Percentiles rank a stretch among this genome's conserved stretches.
phyloP scores from a whole-genome alignment of 768 basidiomycete species.

The Tricholoma terreum region DNA sequence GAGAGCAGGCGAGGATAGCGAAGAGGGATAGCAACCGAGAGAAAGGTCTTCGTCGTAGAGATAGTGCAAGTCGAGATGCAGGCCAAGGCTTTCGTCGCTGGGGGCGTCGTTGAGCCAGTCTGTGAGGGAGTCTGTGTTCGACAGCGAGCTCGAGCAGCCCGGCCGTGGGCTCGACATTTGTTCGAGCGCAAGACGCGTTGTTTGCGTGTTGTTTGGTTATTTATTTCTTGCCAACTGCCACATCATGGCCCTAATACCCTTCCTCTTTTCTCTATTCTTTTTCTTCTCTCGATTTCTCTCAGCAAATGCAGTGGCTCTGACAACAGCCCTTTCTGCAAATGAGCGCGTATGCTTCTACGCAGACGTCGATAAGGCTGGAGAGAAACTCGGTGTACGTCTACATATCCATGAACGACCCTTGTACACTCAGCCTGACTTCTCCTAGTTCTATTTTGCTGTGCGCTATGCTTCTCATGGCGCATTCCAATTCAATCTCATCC shows the following conservation, averaged over 20 bases:
- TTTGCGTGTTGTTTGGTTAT: conserved; percentile 4
- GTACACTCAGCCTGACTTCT: conserved; percentile 8
- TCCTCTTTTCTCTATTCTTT: conserved; percentile 30
- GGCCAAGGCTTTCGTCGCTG: neutral
- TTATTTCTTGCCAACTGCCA: conserved; percentile 11
- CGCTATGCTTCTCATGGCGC: conserved; percentile 22
- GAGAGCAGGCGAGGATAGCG: neutral
- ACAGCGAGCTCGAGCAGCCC: too few relatives aligned
- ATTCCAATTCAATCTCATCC: neutral
- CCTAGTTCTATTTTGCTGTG: conserved; percentile 97
- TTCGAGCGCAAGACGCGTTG: neutral
- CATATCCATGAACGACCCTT: neutral
- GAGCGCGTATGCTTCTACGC: conserved; percentile 92
- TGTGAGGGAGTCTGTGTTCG: too few relatives aligned
- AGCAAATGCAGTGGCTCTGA: conserved; percentile 63
- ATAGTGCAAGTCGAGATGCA: neutral
- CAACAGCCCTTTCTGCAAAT: conserved; percentile 74
- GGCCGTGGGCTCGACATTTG: too few relatives aligned
- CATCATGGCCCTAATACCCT: conserved; percentile 9
- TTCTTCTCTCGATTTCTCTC: conserved; percentile 33
- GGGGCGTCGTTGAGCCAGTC: neutral
- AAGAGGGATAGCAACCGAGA: neutral
- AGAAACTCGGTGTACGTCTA: conserved; percentile 79
- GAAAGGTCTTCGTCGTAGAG: neutral
- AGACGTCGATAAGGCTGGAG: conserved; percentile 92